phyloP scores from a whole-genome alignment of 1,284 basidiomycete genomes.

The Cerrena zonata region DNA sequence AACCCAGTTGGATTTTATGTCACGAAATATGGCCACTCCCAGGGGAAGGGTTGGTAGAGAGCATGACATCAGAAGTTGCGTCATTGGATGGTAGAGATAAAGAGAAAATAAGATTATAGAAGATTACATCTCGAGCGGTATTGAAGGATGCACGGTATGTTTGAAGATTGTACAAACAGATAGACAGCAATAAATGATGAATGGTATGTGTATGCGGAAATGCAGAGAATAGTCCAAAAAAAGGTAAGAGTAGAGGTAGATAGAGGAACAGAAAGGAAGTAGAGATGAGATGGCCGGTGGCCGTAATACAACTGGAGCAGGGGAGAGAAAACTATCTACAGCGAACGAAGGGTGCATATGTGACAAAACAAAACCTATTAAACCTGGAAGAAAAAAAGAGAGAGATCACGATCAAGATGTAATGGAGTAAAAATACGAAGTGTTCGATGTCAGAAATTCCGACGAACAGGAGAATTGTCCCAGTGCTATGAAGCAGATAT shows the following conservation, averaged over 20 bases:
- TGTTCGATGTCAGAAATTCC: not conserved
- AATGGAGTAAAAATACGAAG: conserved; percentile 15
- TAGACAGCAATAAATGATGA: conserved; percentile 12
- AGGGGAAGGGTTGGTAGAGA: not conserved
- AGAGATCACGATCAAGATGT: not conserved
- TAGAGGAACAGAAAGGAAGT: not conserved
- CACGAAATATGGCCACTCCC: conserved; percentile 27
- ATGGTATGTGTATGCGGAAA: conserved; percentile 2
- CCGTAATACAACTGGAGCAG: not conserved
- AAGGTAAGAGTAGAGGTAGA: not conserved
- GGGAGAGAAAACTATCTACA: too few relatives aligned
- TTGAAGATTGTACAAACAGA: conserved; percentile 8
- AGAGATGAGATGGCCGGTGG: not conserved
- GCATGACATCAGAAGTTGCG: not conserved
- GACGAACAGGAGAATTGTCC: conserved; percentile 1
- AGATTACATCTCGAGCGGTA: conserved; percentile 2
- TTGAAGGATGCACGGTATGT: not conserved
- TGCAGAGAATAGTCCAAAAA: conserved; percentile 2
- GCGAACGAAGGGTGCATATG: not conserved
- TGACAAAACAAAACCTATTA: conserved; percentile 1
- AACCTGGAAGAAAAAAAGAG: not conserved
- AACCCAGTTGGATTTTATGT: conserved; percentile 44
- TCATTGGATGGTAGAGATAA: not conserved
- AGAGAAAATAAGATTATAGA: not conserved
- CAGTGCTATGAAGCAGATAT: conserved; percentile 18